These are phyloP conservation scores for Barbatosphaeria neglecta DNA, from an alignment of 495 filamentous ascomycete genomes.

Conservation along the genomic window DNA sequence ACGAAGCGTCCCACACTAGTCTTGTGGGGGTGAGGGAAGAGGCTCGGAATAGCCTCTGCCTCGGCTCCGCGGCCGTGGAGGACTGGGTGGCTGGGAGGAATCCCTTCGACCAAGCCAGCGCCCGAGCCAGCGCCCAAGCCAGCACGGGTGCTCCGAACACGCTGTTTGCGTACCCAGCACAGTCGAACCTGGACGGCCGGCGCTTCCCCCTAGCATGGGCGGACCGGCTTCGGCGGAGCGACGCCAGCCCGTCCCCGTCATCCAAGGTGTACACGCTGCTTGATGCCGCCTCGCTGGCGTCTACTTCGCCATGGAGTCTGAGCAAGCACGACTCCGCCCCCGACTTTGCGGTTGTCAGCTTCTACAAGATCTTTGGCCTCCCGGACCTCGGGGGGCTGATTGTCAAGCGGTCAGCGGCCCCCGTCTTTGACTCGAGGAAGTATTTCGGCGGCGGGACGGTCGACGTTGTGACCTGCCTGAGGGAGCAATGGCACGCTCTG, in stretches of 20 bases:
- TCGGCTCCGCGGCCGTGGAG: conserved; percentile 58
- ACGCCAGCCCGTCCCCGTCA: background rate
- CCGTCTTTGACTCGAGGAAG: conserved; percentile 48
- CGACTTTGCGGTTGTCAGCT: conserved; percentile 81
- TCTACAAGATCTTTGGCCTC: conserved; percentile 97
- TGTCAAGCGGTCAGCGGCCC: conserved; percentile 57
- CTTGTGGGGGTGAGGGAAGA: conserved; percentile 72
- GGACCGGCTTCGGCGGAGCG: conserved; percentile 30
- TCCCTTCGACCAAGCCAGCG: conserved; percentile 6
- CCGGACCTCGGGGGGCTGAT: conserved; percentile 84
- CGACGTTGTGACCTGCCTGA: conserved; percentile 55
- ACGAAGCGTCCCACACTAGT: conserved; percentile 79
- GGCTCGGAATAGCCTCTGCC: conserved; percentile 52
- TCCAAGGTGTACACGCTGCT: conserved; percentile 55
- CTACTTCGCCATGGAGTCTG: conserved; percentile 67
- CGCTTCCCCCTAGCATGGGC: conserved; percentile 66
- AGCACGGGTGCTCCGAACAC: conserved; percentile 1
- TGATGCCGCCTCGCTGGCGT: conserved; percentile 80
- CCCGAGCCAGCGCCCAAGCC: too few species aligned
- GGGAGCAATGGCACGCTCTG: conserved; percentile 61
- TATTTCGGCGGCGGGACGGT: conserved; percentile 97
- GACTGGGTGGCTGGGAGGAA: conserved; percentile 41
- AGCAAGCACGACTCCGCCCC: conserved; percentile 49
- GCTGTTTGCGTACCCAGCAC: conserved; percentile 77
- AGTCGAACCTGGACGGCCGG: conserved; percentile 89